phyloP scores from a whole-genome alignment of 1,139 yeast species.

The Pichia sp. region DNA sequence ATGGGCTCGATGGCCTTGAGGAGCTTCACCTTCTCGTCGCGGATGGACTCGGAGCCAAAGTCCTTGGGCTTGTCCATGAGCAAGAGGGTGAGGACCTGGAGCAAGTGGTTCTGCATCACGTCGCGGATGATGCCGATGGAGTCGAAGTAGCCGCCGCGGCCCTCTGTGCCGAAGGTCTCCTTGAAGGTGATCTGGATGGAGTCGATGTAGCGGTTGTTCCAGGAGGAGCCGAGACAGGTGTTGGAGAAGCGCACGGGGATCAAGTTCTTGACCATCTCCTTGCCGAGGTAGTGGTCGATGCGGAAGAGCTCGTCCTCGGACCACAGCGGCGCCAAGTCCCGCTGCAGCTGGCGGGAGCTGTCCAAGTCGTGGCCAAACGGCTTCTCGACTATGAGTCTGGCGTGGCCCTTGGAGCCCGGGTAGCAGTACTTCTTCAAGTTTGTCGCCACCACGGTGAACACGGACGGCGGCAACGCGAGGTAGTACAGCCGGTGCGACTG shows the following conservation, averaged over 20 bases:
- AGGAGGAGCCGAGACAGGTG: constrained; percentile 73
- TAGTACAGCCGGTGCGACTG: constrained; percentile 77
- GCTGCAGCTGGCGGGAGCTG: constrained; percentile 72
- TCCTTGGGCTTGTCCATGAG: constrained; percentile 96
- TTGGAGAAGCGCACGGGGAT: constrained; percentile 87
- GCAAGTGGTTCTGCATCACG: constrained; percentile 95
- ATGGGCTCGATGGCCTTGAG: constrained; percentile 76
- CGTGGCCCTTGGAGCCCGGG: constrained; percentile 51
- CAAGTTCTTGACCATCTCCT: constrained; percentile 95
- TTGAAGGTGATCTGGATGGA: constrained; percentile 87
- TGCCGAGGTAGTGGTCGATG: constrained; percentile 96
- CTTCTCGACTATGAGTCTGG: constrained; percentile 88
- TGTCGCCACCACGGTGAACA: constrained; percentile 73
- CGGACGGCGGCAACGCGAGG: constrained; percentile 92
- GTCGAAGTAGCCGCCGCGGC: constrained; percentile 98
- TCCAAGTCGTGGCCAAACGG: constrained; percentile 94
- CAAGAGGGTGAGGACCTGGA: constrained; percentile 85
- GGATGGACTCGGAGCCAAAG: constrained; percentile 84
- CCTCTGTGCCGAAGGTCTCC: constrained; percentile 97
- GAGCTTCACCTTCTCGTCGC: constrained; percentile 94
- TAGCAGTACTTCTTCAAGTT: constrained; percentile 68
- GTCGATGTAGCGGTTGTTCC: constrained; percentile 77
- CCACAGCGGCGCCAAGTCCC: constrained; percentile 76
- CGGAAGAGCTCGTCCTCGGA: constrained; percentile 88
- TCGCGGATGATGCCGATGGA: constrained; percentile 93